phyloP scores from a whole-genome alignment of 179 eudicot species.

The Sideroxylon spinosum region DNA sequence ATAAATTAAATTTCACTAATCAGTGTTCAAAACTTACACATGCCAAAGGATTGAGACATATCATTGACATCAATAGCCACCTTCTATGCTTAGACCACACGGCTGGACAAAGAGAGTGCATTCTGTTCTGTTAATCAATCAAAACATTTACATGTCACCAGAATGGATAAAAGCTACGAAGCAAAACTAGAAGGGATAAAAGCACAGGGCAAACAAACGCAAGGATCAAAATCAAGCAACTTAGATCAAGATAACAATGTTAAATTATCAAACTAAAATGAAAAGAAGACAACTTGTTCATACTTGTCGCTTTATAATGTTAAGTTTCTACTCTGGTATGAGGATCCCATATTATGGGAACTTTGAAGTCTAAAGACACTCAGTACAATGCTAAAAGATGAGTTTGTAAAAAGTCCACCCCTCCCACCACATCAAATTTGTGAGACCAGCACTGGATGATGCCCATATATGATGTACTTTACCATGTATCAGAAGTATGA shows the following conservation, averaged over 20 bases:
- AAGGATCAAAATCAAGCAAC: slow-evolving; percentile 1
- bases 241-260: slow-evolving; percentile 10
- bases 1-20: background rate
- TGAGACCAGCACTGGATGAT: too few relatives aligned
- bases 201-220: background rate
- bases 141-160: slow-evolving; percentile 2
- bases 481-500: background rate
- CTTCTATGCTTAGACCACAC: slow-evolving; percentile 96
- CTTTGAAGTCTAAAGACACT: background rate
- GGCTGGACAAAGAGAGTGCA: slow-evolving; percentile 96
- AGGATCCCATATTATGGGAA: background rate
- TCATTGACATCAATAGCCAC: slow-evolving; percentile 98
- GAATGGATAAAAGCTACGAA: background rate
- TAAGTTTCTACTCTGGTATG: too few relatives aligned
- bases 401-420: background rate
- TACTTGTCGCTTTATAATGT: background rate
- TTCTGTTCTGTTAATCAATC: slow-evolving; percentile 54
- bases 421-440: background rate
- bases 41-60: slow-evolving; percentile 85
- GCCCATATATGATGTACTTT: background rate
- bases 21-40: slow-evolving; percentile 58
- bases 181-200: background rate
- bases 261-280: background rate
- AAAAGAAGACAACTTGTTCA: background rate
- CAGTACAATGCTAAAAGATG: background rate